Percentiles rank a stretch among this genome's conserved stretches.
Conservation (phyloP, 2,329 filamentous ascomycete species). For the Colletotrichum scovillei region DNA sequence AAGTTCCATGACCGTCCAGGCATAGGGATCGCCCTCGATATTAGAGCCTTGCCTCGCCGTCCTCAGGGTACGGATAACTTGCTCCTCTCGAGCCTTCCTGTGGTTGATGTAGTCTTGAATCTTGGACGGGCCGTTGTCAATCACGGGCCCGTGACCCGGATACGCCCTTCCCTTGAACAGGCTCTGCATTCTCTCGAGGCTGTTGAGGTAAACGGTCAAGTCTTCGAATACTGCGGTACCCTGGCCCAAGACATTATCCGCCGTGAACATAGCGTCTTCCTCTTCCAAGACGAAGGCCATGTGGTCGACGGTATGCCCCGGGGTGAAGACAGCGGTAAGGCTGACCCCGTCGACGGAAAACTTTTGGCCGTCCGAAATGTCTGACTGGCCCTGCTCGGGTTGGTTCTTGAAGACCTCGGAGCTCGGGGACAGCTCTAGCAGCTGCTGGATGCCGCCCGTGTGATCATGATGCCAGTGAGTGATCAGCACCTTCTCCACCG, state of each 20-base stretch:
- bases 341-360: slow-evolving; percentile 72
- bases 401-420: slow-evolving; percentile 75
- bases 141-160: slow-evolving; percentile 86
- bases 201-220: slow-evolving; percentile 74
- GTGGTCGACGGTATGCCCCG: slow-evolving; percentile 84
- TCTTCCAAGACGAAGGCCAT: slow-evolving; percentile 82
- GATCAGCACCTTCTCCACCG: slow-evolving; percentile 76
- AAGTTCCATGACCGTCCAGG: slow-evolving; percentile 81
- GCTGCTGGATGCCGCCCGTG: slow-evolving; percentile 77
- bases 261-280: slow-evolving; percentile 87
- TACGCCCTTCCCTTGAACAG: slow-evolving; percentile 79
- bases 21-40: slow-evolving; percentile 41
- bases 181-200: slow-evolving; percentile 75
- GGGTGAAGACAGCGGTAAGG: slow-evolving; percentile 70
- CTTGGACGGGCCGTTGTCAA: slow-evolving; percentile 77
- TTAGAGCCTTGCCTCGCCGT: slow-evolving; percentile 40
- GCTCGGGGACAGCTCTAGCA: slow-evolving; percentile 72
- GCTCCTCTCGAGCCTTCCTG: slow-evolving; percentile 80
- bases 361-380: slow-evolving; percentile 62
- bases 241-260: slow-evolving; percentile 89
- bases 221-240: slow-evolving; percentile 90
- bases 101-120: slow-evolving; percentile 88
- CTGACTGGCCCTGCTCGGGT: slow-evolving; percentile 61
- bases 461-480: slow-evolving; percentile 97
- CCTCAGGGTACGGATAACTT: slow-evolving; percentile 75